These are phyloP conservation scores for Penicillium samsonianum DNA, from an alignment of 495 filamentous ascomycete genomes.

Conservation along the genomic window DNA sequence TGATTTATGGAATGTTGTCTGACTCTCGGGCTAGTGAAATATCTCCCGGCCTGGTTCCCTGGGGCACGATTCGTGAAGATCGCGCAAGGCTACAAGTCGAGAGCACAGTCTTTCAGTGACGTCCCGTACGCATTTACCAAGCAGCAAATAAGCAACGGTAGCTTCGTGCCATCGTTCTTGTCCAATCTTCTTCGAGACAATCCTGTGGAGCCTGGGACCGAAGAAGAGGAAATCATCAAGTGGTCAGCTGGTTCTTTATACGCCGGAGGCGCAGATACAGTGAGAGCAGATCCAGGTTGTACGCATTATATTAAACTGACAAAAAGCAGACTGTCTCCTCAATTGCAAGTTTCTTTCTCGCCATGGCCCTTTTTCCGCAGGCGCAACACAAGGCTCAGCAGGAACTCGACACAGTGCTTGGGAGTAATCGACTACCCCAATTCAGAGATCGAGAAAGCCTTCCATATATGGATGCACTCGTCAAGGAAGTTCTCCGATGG, in stretches of 20 bases:
- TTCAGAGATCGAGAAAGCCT: conserved; percentile 32
- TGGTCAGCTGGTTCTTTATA: conserved; percentile 55
- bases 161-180: conserved; percentile 37
- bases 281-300: conserved; percentile 5
- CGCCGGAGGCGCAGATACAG: conserved; percentile 59
- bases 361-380: conserved; percentile 48
- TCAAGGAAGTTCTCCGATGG: conserved; percentile 48
- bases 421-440: conserved; percentile 26
- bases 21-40: conserved; percentile 30
- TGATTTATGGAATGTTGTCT: background rate
- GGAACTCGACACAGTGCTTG: conserved; percentile 57
- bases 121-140: conserved; percentile 48
- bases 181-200: conserved; percentile 35
- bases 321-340: conserved; percentile 28
- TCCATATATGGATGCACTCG: conserved; percentile 42
- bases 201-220: conserved; percentile 19
- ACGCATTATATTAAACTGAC: background rate
- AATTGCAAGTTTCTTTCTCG: conserved; percentile 44
- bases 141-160: conserved; percentile 40
- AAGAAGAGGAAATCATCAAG: conserved; percentile 39
- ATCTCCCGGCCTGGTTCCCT: conserved; percentile 51
- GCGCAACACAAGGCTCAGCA: conserved; percentile 53
- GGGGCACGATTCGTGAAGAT: conserved; percentile 47
- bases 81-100: conserved; percentile 31
- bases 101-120: conserved; percentile 28